These are phyloP conservation scores for Penicillium sp. DNA, from an alignment of 2,329 filamentous ascomycete species.

Conservation along the genomic window DNA sequence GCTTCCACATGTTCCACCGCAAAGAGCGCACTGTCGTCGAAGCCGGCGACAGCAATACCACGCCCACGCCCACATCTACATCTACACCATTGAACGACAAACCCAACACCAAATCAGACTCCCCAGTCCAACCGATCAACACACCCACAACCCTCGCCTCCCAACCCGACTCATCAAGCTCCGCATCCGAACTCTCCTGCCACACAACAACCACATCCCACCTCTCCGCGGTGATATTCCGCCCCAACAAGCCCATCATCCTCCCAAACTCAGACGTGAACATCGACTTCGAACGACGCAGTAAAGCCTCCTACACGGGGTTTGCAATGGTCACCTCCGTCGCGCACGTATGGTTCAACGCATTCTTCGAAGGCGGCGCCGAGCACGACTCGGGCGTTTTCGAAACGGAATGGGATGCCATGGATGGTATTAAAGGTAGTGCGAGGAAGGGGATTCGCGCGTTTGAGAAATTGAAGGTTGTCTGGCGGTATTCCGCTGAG, in stretches of 20 bases:
- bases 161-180: conserved; percentile 23
- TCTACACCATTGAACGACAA: conserved; percentile 37
- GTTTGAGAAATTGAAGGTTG: conserved; percentile 80
- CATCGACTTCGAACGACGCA: conserved; percentile 85
- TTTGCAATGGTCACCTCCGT: conserved; percentile 91
- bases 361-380: conserved; percentile 84
- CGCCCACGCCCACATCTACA: conserved; percentile 45
- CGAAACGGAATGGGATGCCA: conserved; percentile 73
- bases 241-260: conserved; percentile 70
- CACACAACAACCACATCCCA: conserved; percentile 45
- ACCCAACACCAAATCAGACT: conserved; percentile 10
- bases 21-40: conserved; percentile 65
- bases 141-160: conserved; percentile 22
- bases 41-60: conserved; percentile 54
- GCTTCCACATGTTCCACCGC: conserved; percentile 78
- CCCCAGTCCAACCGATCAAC: conserved; percentile 6
- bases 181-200: conserved; percentile 42
- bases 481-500: conserved; percentile 69
- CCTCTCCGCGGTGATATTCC: conserved; percentile 79
- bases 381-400: conserved; percentile 74
- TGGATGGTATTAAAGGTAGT: conserved; percentile 96
- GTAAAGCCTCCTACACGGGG: conserved; percentile 76
- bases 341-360: conserved; percentile 96
- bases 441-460: conserved; percentile 79
- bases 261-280: conserved; percentile 86